Conservation (phyloP, 768 basidiomycete genomes). For the Boletus eberwhitei region DNA sequence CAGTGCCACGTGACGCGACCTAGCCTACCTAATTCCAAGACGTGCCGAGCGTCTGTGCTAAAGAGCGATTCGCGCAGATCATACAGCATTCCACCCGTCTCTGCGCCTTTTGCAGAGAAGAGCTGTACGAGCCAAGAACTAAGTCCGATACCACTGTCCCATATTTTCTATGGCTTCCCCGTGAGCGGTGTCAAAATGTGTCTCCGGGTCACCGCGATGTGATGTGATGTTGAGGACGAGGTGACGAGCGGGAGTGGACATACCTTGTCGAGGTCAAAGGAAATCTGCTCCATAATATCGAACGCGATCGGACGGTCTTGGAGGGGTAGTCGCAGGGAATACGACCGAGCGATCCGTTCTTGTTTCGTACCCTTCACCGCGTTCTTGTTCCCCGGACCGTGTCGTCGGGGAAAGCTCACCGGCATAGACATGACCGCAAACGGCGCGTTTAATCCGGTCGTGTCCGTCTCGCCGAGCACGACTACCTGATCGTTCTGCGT, state of each 20-base stretch:
- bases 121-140: conserved; percentile 68
- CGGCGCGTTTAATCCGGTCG: conserved; percentile 40
- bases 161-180: conserved; percentile 70
- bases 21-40: conserved; percentile 69
- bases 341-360: conserved; percentile 51
- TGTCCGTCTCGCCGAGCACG: conserved; percentile 38
- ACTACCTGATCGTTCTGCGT: conserved; percentile 32
- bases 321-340: conserved; percentile 2
- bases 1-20: not conserved
- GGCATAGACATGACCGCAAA: conserved; percentile 73
- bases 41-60: conserved; percentile 34
- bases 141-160: conserved; percentile 90
- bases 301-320: conserved; percentile 29
- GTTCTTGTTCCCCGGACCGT: not conserved
- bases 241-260: conserved; percentile 9
- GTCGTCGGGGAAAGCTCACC: conserved; percentile 41
- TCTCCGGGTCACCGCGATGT: not conserved
- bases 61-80: conserved; percentile 39
- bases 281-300: conserved; percentile 72
- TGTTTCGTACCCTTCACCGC: conserved; percentile 47
- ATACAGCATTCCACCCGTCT: not conserved
- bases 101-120: conserved; percentile 14
- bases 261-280: conserved; percentile 93
- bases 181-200: conserved; percentile 11
- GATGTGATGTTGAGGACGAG: not conserved